These are phyloP conservation scores for Nothophoma quercina DNA, from an alignment of 2,329 filamentous ascomycete species.

Conservation along the genomic window DNA sequence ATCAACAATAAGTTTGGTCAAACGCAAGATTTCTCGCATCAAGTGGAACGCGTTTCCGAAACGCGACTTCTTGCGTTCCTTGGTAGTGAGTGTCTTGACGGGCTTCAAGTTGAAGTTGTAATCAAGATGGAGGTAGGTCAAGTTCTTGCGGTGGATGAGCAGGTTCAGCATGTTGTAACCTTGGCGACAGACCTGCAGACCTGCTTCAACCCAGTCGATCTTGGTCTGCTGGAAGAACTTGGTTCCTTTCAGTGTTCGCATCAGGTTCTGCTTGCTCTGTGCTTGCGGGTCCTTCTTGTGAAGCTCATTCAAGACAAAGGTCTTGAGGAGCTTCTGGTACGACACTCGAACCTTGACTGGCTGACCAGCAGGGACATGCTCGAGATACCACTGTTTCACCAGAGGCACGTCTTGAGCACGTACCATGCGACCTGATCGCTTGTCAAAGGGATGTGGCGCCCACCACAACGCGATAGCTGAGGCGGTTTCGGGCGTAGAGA, in stretches of 20 bases:
- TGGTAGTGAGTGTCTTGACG: slow-evolving; percentile 97
- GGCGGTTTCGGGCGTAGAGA: slow-evolving; percentile 88
- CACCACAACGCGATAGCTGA: slow-evolving; percentile 96
- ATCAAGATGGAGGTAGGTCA: slow-evolving; percentile 97
- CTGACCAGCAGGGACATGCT: slow-evolving; percentile 89
- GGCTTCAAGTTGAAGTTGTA: slow-evolving; percentile 99
- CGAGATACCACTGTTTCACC: slow-evolving; percentile 98
- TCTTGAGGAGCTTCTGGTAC: slow-evolving; percentile 97
- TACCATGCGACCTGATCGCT: slow-evolving; percentile 93
- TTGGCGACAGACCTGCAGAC: slow-evolving; percentile 95
- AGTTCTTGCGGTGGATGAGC: slow-evolving; percentile 95
- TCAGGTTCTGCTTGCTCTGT: slow-evolving; percentile 90
- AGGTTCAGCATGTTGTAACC: slow-evolving; percentile 99
- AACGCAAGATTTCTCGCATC: slow-evolving; percentile 94
- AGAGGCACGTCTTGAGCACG: slow-evolving; percentile 95
- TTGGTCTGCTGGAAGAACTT: slow-evolving; percentile 99
- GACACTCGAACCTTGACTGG: slow-evolving; percentile 98
- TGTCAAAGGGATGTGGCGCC: slow-evolving; percentile 96
- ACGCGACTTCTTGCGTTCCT: slow-evolving; percentile 98
- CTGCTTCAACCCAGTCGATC: slow-evolving; percentile 99
- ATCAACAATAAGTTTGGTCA: slow-evolving; percentile 98
- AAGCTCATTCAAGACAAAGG: slow-evolving; percentile 92
- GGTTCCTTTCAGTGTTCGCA: slow-evolving; percentile 89
- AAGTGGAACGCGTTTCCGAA: slow-evolving; percentile 99
- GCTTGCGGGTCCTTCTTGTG: slow-evolving; percentile 97